A percentile compares a stretch with the other conserved stretches of the same genome.
These are phyloP conservation scores for Coffea humblotiana DNA, from an alignment of 305 asterid genomes.

Conservation along the genomic window DNA sequence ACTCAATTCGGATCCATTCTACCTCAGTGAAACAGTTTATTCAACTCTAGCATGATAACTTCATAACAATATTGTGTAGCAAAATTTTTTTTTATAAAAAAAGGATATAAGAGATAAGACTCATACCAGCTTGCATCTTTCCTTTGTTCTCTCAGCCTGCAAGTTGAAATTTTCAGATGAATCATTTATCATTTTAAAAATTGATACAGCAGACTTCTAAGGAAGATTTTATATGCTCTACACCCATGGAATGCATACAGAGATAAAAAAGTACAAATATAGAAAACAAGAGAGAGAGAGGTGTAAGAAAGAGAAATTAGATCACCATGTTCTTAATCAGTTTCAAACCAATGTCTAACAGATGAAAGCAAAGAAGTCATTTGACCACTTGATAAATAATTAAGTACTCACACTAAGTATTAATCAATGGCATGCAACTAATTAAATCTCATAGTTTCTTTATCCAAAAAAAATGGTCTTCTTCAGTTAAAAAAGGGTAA, in stretches of 20 bases:
- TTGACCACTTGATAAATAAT: background rate
- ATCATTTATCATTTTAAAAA: constrained; percentile 21
- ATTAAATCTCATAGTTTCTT: background rate
- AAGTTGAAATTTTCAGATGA: constrained; percentile 25
- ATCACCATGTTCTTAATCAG: background rate
- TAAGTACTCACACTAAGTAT: background rate
- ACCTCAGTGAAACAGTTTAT: background rate
- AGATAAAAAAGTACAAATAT: background rate
- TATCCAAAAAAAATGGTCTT: background rate
- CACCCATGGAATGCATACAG: background rate
- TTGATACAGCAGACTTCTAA: too few relatives aligned
- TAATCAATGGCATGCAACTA: background rate
- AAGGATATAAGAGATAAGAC: background rate
- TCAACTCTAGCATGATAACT: background rate
- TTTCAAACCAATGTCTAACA: background rate
- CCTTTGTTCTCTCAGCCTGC: constrained; percentile 68
- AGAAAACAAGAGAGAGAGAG: background rate
- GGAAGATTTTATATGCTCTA: background rate
- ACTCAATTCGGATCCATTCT: background rate
- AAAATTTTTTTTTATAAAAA: background rate
- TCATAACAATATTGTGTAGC: background rate
- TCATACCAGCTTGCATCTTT: constrained; percentile 69
- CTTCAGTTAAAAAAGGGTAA: background rate
- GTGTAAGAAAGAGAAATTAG: background rate
- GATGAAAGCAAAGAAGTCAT: background rate